phyloP scores from a whole-genome alignment of 2,329 filamentous ascomycete species.

The Aspergillus sp. region DNA sequence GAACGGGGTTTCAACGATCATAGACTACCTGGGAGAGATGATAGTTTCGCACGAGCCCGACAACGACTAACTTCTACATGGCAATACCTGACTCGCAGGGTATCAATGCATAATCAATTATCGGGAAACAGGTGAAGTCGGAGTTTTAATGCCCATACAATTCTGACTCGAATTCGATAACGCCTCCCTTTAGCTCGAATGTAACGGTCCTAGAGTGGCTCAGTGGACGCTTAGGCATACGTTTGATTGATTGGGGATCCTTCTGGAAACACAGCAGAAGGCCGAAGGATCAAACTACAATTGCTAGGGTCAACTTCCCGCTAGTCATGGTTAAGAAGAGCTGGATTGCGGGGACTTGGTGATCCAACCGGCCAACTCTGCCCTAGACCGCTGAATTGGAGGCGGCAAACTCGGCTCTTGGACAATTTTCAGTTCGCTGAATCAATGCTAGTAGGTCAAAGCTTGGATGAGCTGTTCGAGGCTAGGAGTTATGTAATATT shows the following conservation, averaged over 20 bases:
- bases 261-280: constrained; percentile 6
- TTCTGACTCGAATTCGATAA: background rate
- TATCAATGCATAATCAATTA: too few relatives aligned
- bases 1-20: background rate
- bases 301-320: too few relatives aligned
- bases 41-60: too few relatives aligned
- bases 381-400: background rate
- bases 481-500: background rate
- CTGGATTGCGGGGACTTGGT: too few relatives aligned
- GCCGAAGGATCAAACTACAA: background rate
- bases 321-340: too few relatives aligned
- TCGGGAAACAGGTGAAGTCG: too few relatives aligned
- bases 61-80: too few relatives aligned
- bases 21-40: too few relatives aligned
- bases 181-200: background rate
- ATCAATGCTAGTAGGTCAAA: background rate
- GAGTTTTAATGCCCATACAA: too few relatives aligned
- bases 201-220: background rate
- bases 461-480: background rate
- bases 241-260: background rate
- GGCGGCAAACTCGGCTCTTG: background rate
- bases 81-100: too few relatives aligned
- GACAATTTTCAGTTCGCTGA: background rate
- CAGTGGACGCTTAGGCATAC: background rate
- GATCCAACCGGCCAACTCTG: too few relatives aligned